These are phyloP conservation scores for Bolboschoenoplectus hybrid DNA, from an alignment of 202 grass and related monocot species.

Conservation along the genomic window DNA sequence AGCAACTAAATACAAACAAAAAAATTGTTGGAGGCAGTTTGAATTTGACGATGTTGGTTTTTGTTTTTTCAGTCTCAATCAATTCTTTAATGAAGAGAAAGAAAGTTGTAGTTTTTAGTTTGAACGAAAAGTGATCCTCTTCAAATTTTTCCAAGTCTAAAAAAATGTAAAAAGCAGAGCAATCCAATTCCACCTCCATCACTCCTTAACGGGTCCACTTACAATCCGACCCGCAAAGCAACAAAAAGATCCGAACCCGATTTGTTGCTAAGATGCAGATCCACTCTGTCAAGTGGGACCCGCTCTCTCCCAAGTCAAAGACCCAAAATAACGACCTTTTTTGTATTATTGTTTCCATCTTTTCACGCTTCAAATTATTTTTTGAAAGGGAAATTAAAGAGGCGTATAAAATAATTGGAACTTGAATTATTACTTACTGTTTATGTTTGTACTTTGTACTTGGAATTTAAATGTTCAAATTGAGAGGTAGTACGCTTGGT, in stretches of 20 bases:
- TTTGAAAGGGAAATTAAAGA: not conserved
- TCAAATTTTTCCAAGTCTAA: not conserved
- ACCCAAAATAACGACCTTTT: not conserved
- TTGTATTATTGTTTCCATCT: not conserved
- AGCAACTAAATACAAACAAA: not conserved
- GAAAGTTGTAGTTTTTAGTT: conserved; percentile 5
- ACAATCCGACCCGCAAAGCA: not conserved
- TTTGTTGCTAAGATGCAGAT: not conserved
- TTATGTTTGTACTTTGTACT: too few species aligned
- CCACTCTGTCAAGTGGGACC: not conserved
- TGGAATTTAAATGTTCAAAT: too few species aligned
- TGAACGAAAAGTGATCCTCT: not conserved
- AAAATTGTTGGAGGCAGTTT: conserved; percentile 5
- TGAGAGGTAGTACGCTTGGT: too few species aligned
- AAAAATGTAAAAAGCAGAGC: not conserved
- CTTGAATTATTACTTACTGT: too few species aligned
- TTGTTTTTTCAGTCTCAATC: not conserved
- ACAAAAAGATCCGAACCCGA: not conserved
- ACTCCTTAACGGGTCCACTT: not conserved
- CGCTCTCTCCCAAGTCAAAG: not conserved
- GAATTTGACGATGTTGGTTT: not conserved
- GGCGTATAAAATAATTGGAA: too few species aligned
- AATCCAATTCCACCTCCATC: not conserved
- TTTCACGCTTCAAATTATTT: not conserved
- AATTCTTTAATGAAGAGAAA: not conserved